Conservation (phyloP, 495 filamentous ascomycete genomes). For the Talaromyces wortmannii region DNA sequence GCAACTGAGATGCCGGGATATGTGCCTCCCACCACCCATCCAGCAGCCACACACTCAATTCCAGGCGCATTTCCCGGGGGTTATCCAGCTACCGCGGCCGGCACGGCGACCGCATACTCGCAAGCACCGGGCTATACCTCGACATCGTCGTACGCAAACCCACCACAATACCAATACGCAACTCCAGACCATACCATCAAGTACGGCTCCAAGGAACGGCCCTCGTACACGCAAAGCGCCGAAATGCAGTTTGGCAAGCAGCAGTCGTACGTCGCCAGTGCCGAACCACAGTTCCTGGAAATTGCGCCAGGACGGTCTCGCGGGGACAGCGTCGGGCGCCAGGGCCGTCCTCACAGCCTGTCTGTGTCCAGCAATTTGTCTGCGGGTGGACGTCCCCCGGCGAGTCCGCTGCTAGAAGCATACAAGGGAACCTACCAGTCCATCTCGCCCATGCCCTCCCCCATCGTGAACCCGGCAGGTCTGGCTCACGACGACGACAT, state of each 20-base stretch:
- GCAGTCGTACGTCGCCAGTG: slow-evolving; percentile 18
- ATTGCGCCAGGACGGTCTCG: slow-evolving; percentile 25
- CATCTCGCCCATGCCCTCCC: slow-evolving; percentile 90
- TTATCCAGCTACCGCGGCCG: slow-evolving; percentile 13
- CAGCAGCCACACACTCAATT: slow-evolving; percentile 18
- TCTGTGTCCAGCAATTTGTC: slow-evolving; percentile 34
- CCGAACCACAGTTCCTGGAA: slow-evolving; percentile 33
- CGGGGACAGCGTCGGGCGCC: slow-evolving; percentile 11
- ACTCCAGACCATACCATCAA: slow-evolving; percentile 35
- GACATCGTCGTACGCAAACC: slow-evolving; percentile 24
- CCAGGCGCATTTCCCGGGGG: slow-evolving; percentile 32
- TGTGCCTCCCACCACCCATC: slow-evolving; percentile 30
- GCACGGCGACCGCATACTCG: slow-evolving; percentile 6
- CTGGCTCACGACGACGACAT: slow-evolving; percentile 40
- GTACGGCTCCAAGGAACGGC: slow-evolving; percentile 34
- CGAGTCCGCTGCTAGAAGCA: slow-evolving; percentile 82
- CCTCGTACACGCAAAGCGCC: slow-evolving; percentile 11
- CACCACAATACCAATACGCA: slow-evolving; percentile 32
- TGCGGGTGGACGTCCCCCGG: slow-evolving; percentile 44
- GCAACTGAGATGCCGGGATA: slow-evolving; percentile 35
- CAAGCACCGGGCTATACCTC: slow-evolving; percentile 3
- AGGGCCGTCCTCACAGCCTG: slow-evolving; percentile 24
- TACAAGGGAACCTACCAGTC: slow-evolving; percentile 94
- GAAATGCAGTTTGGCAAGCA: slow-evolving; percentile 11
- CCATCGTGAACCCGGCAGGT: slow-evolving; percentile 44